Conservation (phyloP, 495 filamentous ascomycete species). For the Penicillium manginii region DNA sequence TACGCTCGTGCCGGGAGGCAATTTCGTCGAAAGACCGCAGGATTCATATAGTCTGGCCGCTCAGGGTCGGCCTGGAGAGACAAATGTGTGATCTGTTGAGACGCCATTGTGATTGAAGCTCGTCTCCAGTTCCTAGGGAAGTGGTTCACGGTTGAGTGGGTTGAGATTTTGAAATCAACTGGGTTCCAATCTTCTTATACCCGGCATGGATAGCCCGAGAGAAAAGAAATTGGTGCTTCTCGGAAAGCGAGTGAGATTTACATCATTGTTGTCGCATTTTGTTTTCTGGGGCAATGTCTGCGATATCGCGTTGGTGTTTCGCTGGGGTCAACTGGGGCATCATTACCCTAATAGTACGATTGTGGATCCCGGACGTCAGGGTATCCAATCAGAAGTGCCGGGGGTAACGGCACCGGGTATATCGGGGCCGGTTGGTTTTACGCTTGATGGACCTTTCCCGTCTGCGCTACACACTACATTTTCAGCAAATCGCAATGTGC, state of each 20-base stretch:
- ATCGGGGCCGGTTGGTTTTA: slow-evolving; percentile 3
- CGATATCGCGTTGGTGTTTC: background rate
- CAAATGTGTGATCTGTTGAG: background rate
- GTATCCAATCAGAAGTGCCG: background rate
- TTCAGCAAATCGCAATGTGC: slow-evolving; percentile 1
- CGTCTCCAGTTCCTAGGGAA: slow-evolving; percentile 4
- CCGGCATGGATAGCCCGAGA: background rate
- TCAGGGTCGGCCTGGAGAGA: background rate
- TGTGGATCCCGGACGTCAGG: too few relatives aligned
- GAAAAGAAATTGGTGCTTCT: background rate
- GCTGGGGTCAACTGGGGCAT: background rate
- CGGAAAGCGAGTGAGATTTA: background rate
- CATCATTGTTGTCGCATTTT: background rate
- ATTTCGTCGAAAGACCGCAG: slow-evolving; percentile 61
- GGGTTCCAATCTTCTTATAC: background rate
- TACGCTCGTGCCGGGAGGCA: slow-evolving; percentile 65
- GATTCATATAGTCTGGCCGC: slow-evolving; percentile 15
- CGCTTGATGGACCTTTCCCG: background rate
- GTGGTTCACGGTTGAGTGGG: background rate
- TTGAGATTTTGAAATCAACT: background rate
- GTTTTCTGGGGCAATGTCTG: background rate
- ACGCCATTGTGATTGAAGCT: background rate
- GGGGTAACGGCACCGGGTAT: slow-evolving; percentile 10
- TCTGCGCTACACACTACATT: background rate
- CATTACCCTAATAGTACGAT: too few relatives aligned